Evolutionary conservation across 2,329 filamentous ascomycete species (phyloP).

Genomic region (Penicillium olsonii): DNA sequence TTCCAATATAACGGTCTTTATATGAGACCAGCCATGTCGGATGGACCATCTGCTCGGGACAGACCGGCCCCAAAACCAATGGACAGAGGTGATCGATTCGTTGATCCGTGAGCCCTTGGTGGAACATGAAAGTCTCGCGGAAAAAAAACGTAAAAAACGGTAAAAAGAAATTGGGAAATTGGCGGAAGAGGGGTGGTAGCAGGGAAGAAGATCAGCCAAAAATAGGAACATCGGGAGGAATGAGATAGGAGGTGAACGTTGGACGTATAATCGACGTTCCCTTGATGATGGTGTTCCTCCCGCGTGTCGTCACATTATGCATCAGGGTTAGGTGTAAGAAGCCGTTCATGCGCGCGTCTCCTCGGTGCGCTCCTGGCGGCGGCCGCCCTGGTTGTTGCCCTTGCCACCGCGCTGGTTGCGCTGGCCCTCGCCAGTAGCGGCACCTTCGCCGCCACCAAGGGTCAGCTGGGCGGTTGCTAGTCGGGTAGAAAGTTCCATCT

Average conservation of each 20-base stretch:
- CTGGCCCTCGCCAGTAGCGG: conserved; percentile 36
- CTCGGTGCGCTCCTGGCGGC: conserved; percentile 43
- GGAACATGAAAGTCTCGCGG: conserved; percentile 12
- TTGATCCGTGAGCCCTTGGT: conserved; percentile 3
- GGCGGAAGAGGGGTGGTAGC: conserved; percentile 10
- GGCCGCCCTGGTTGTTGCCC: conserved; percentile 35
- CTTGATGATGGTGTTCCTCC: conserved; percentile 8
- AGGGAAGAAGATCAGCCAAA: conserved; percentile 11
- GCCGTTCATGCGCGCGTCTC: conserved; percentile 40
- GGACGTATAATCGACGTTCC: conserved; percentile 21
- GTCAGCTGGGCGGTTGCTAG: conserved; percentile 77
- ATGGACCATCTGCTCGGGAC: neutral
- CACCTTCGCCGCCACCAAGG: conserved; percentile 52
- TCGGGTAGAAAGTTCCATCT: conserved; percentile 96
- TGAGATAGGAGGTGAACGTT: conserved; percentile 20
- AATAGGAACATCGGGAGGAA: conserved; percentile 10
- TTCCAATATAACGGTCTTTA: conserved; percentile 4
- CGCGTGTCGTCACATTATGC: conserved; percentile 26
- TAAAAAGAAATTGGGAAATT: conserved; percentile 24
- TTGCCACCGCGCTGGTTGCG: conserved; percentile 42
- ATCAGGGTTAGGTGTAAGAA: conserved; percentile 20
- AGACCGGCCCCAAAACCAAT: neutral
- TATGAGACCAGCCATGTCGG: neutral
- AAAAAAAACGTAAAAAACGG: conserved; percentile 17
- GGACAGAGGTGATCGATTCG: conserved; percentile 6